phyloP scores from a whole-genome alignment of 2,329 filamentous ascomycete species.

The Beauveria asiatica region DNA sequence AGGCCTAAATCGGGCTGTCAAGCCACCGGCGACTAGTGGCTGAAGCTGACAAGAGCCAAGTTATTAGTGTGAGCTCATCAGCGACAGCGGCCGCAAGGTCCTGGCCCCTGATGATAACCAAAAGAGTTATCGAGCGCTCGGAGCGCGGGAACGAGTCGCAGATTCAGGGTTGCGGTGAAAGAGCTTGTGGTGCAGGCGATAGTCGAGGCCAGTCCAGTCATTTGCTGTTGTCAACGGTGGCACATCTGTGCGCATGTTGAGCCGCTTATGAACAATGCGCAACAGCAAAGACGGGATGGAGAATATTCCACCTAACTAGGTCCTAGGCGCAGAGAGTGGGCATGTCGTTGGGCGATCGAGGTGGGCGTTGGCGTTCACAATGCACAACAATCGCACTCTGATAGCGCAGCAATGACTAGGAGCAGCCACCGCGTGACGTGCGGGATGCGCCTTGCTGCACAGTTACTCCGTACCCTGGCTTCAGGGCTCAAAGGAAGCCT shows the following conservation, averaged over 20 bases:
- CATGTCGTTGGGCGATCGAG: slow-evolving; percentile 8
- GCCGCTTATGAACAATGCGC: neutral
- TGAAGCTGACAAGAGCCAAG: slow-evolving; percentile 6
- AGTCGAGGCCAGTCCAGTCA: neutral
- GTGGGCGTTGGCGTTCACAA: slow-evolving; percentile 5
- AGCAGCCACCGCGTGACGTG: slow-evolving; percentile 6
- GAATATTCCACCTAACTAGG: slow-evolving; percentile 5
- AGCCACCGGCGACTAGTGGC: slow-evolving; percentile 9
- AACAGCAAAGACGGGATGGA: neutral
- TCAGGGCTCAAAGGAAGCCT: too few relatives aligned
- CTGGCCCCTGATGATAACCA: neutral
- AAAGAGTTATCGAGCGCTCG: neutral
- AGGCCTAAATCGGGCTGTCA: slow-evolving; percentile 8
- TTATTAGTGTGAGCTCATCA: neutral
- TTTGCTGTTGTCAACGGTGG: neutral
- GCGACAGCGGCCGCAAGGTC: neutral
- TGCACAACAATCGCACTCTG: neutral
- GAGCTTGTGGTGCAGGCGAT: neutral
- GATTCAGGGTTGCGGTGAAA: neutral
- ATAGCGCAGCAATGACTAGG: neutral
- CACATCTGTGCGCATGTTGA: neutral
- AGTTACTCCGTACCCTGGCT: too few relatives aligned
- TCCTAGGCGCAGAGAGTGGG: slow-evolving; percentile 3
- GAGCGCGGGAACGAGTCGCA: neutral
- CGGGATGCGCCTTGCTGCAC: slow-evolving; percentile 1